Percentiles rank a stretch among this genome's conserved stretches.
Conservation (phyloP, 78 protist species). For the Chrysochromulina tobinii region DNA sequence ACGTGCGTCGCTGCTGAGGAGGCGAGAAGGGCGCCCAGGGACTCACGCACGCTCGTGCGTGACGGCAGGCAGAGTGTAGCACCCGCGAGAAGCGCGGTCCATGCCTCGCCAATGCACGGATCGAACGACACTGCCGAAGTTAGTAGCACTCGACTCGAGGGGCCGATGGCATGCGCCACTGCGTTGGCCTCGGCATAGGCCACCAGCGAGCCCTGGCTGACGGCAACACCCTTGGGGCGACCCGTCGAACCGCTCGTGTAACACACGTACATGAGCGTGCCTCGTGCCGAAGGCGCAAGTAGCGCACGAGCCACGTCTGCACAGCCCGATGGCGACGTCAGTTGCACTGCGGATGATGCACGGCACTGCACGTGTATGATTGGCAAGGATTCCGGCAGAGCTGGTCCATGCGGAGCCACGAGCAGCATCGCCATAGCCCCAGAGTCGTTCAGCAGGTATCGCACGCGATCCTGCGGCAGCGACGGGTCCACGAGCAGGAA, state of each 20-base stretch:
- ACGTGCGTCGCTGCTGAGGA: background rate
- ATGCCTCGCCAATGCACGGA: background rate
- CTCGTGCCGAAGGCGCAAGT: background rate
- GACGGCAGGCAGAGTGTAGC: background rate
- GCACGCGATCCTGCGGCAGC: background rate
- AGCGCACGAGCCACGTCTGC: background rate
- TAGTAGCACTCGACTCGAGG: background rate
- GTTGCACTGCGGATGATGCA: background rate
- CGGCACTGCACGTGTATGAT: no score
- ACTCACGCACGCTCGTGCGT: background rate
- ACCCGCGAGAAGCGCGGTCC: background rate
- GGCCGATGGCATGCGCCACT: background rate
- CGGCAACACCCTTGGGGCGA: background rate
- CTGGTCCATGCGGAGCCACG: background rate
- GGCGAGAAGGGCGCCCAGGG: background rate
- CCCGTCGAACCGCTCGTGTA: slow-evolving; percentile 6
- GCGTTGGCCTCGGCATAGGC: background rate
- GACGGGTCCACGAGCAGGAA: background rate
- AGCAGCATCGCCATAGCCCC: no score
- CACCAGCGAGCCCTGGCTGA: background rate
- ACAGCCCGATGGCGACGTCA: background rate
- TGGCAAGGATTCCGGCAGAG: background rate
- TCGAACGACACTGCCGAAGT: background rate
- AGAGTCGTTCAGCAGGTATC: background rate
- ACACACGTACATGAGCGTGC: background rate